Evolutionary conservation across 2,329 filamentous ascomycete species (phyloP), one percentile per base, ranked within the genome.

Genomic region (Cordyceps pruinosa): DNA sequence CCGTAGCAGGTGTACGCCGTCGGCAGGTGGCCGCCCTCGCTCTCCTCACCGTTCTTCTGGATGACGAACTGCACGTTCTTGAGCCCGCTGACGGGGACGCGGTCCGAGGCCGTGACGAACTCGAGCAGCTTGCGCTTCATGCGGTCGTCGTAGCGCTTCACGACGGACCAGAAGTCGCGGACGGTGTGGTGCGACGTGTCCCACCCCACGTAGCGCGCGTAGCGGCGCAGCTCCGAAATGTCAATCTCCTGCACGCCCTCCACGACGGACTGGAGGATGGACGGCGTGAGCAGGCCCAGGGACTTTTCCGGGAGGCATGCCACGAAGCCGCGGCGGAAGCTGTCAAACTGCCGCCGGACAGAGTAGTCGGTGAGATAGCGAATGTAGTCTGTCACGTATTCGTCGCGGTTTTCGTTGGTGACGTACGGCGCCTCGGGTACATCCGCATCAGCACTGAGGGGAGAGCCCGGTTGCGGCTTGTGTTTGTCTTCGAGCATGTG

Each of bases 1-100:
- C 93, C 90, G 73, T 96, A 97, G 71, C 94, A 99, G 0, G 94
- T 99, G 66, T 91, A 87, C 60, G 90, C 93, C 5, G 88, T 96
- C 4, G 94, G 94, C 64, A 99, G 66, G 61, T 82, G 80, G 0
- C 79, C 80, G 3, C 69, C 67, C 2, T 75, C 74, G 2, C 73
- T 74, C 62, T 82, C 87, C 56, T 85, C 78, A 17, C 89, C 85
- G 66, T 91, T 90, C 65, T 82, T 85, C 71, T 93, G 88, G 44
- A 99, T 80, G 15, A 89, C 83, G 70, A 97, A 97, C 66, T 88
- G 85, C 47, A 97, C 75, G 64, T 88, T 90, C 61, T 83, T 81
- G 66, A 92, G 84, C 3, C 94, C 94, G 21, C 89, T 91, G 0
- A 96, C 89, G 0, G 94, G 94, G 2, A 97, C 83, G 2, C 94